Conservation (phyloP, 495 filamentous ascomycete species). For the Chaetomium tenue region DNA sequence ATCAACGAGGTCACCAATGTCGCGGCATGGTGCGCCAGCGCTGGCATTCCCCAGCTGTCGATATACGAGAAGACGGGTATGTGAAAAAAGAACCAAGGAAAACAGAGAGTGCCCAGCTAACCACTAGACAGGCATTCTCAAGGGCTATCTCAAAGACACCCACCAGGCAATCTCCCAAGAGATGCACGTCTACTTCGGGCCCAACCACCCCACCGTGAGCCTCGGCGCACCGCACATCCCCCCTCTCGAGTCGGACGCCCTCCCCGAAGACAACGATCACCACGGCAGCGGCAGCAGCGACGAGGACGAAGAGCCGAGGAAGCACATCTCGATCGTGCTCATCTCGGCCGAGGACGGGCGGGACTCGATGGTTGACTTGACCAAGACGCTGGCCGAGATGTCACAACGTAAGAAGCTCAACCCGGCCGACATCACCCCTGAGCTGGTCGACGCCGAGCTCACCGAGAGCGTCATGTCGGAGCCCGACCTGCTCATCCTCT, state of each 20-base stretch:
- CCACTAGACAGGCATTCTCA: conserved; percentile 67
- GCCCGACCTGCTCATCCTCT: conserved; percentile 85
- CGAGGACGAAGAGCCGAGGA: conserved; percentile 22
- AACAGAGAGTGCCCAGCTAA: background rate
- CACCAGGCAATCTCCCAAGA: conserved; percentile 70
- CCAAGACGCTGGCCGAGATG: conserved; percentile 93
- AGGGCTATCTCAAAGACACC: conserved; percentile 74
- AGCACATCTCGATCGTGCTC: conserved; percentile 74
- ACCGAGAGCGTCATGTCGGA: conserved; percentile 67
- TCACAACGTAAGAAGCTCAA: conserved; percentile 81
- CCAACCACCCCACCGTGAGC: conserved; percentile 60
- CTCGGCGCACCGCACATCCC: conserved; percentile 74
- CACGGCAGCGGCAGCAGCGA: conserved; percentile 18
- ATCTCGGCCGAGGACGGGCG: conserved; percentile 85
- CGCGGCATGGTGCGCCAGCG: conserved; percentile 84
- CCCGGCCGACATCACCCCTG: conserved; percentile 71
- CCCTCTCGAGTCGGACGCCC: conserved; percentile 47
- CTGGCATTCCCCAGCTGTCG: conserved; percentile 79
- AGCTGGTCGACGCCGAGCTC: conserved; percentile 89
- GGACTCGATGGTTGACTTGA: conserved; percentile 90
- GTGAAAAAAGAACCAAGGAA: conserved; percentile 19
- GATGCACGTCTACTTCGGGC: conserved; percentile 80
- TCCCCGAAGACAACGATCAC: conserved; percentile 13
- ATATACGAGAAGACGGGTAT: conserved; percentile 89
- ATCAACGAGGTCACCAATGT: conserved; percentile 89